phyloP scores from a whole-genome alignment of 2,329 filamentous ascomycete species.

The Grosmannia penicillata region DNA sequence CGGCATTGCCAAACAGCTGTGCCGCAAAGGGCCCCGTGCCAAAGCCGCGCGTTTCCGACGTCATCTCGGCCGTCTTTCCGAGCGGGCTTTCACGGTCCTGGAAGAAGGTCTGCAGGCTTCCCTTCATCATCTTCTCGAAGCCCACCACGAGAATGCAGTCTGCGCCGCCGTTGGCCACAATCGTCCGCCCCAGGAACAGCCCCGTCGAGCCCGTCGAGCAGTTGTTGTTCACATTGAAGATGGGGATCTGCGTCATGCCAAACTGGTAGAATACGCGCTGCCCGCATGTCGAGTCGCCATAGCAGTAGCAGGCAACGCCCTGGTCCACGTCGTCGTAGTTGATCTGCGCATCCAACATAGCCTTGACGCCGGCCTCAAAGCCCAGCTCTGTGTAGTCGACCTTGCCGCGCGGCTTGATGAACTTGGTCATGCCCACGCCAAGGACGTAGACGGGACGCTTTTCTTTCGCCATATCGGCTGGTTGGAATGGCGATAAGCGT shows the following conservation, averaged over 20 bases:
- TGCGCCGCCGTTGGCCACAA: slow-evolving; percentile 66
- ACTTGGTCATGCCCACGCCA: slow-evolving; percentile 97
- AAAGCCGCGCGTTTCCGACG: slow-evolving; percentile 66
- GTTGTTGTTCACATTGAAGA: slow-evolving; percentile 99
- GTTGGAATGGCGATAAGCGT: background rate
- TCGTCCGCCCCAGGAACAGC: slow-evolving; percentile 65
- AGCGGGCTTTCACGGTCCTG: slow-evolving; percentile 73
- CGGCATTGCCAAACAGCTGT: slow-evolving; percentile 93
- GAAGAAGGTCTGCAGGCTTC: slow-evolving; percentile 71
- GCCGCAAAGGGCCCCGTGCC: slow-evolving; percentile 75
- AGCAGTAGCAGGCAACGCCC: slow-evolving; percentile 95
- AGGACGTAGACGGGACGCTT: slow-evolving; percentile 64
- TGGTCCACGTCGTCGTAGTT: slow-evolving; percentile 95
- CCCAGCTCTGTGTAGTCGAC: slow-evolving; percentile 91
- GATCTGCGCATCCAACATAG: slow-evolving; percentile 73
- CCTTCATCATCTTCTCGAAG: slow-evolving; percentile 96
- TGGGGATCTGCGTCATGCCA: slow-evolving; percentile 89
- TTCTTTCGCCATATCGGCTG: slow-evolving; percentile 27
- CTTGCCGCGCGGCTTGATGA: slow-evolving; percentile 91
- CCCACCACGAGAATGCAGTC: slow-evolving; percentile 86
- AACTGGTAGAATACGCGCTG: slow-evolving; percentile 98
- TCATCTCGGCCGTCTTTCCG: slow-evolving; percentile 59
- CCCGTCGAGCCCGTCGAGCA: slow-evolving; percentile 93
- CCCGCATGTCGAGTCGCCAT: slow-evolving; percentile 86
- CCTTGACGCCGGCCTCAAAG: slow-evolving; percentile 83